Conservation (phyloP, 2,329 filamentous ascomycete genomes). For the Nemania serpens region DNA sequence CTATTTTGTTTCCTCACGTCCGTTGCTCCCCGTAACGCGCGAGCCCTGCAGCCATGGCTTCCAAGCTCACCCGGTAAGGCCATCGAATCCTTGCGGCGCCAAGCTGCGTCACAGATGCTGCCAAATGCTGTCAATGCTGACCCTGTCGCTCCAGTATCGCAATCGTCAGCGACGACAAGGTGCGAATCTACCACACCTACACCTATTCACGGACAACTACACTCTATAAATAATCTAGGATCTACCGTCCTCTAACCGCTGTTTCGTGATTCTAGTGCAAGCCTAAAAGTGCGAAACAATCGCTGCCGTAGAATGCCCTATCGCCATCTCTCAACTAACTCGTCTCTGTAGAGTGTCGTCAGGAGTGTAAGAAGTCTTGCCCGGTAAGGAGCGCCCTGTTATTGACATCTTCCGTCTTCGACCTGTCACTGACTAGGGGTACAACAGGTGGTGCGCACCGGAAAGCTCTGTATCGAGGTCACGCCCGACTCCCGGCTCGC, state of each 20-base stretch:
- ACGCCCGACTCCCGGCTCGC: constrained; percentile 86
- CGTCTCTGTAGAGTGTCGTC: constrained; percentile 80
- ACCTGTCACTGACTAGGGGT: constrained; percentile 25
- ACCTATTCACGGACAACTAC: not conserved
- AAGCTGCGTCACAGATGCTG: not conserved
- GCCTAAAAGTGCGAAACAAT: constrained; percentile 66
- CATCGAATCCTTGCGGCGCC: constrained; percentile 6
- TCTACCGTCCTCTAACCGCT: constrained; percentile 2
- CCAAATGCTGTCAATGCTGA: constrained; percentile 17
- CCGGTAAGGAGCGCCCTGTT: constrained; percentile 25
- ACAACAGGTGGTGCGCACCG: constrained; percentile 85
- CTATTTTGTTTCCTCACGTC: constrained; percentile 14
- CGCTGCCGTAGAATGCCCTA: constrained; percentile 1
- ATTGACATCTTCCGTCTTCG: not conserved
- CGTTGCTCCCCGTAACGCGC: not conserved
- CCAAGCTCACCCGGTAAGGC: constrained; percentile 90
- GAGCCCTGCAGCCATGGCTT: constrained; percentile 65
- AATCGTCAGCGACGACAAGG: constrained; percentile 99
- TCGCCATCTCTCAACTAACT: constrained; percentile 15
- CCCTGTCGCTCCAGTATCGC: constrained; percentile 72
- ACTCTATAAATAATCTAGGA: too few relatives aligned
- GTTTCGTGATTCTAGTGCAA: constrained; percentile 67
- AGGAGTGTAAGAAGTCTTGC: constrained; percentile 99
- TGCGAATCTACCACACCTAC: constrained; percentile 46
- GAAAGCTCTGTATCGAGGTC: constrained; percentile 98